These are phyloP conservation scores for Kazachstania taianensis DNA, from an alignment of 805 yeast species.

Conservation along the genomic window DNA sequence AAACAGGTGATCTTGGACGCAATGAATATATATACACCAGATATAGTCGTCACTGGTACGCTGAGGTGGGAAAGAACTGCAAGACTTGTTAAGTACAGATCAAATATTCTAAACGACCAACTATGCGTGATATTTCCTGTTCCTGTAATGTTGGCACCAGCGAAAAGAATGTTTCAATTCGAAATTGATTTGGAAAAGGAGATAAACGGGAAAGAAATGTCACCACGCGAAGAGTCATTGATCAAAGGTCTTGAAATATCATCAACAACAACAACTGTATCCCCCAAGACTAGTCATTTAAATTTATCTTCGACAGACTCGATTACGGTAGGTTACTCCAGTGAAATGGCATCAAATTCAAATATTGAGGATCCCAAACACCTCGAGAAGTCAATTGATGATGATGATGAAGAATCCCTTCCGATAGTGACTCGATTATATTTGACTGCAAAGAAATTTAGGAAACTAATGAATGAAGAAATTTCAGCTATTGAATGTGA, in stretches of 20 bases:
- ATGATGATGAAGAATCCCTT: constrained; percentile 3
- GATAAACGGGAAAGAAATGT: background rate
- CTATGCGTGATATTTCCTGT: constrained; percentile 16
- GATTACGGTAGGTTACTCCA: constrained; percentile 1
- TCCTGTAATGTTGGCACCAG: constrained; percentile 23
- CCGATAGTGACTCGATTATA: constrained; percentile 11
- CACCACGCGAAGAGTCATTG: too few species aligned
- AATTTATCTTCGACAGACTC: constrained; percentile 4
- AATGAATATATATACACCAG: constrained; percentile 25
- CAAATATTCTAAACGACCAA: constrained; percentile 16
- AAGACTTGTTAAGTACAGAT: constrained; percentile 12
- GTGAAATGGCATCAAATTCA: background rate
- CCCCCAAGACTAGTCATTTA: too few species aligned
- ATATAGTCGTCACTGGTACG: constrained; percentile 18
- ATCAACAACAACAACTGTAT: background rate
- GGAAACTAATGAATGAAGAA: constrained; percentile 10
- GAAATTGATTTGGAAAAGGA: constrained; percentile 13
- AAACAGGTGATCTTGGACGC: constrained; percentile 20
- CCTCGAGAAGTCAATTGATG: background rate
- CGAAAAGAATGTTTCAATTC: constrained; percentile 18
- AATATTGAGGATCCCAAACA: background rate
- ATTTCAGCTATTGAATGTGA: constrained; percentile 8
- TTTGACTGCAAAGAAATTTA: constrained; percentile 12
- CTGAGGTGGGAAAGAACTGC: constrained; percentile 21
- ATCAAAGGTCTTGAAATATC: background rate